Base-by-base conservation (phyloP, 2,329 filamentous ascomycete species). In the Talaromyces sp. region DNA sequence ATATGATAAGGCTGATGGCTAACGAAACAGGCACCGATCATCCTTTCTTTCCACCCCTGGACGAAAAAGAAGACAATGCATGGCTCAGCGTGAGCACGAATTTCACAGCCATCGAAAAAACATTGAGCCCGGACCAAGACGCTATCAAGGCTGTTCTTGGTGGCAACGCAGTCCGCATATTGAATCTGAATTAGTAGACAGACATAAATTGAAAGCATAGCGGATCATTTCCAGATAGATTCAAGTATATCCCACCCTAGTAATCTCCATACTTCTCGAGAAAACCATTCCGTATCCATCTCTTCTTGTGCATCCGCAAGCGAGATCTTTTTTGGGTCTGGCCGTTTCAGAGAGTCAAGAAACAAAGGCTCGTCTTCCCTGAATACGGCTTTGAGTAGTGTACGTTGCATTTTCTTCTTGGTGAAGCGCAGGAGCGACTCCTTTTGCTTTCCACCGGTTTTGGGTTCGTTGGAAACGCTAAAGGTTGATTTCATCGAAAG, bases 261-360 rank as follows among this genome's bases (percentile, higher is more conserved):
- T 57, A 85, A 66, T 57, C 75, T 71, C 84, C 84, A 87, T 2
- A 86, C 69, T 64, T 85, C 80, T 59, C 77, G 76, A 57, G 78
- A 76, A 64, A 84, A 86, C 81, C 82, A 85, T 17, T 83, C 78
- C 3, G 76, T 66, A 4, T 72, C 60, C 2, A 50, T 41, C 19
- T 43, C 35, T 2, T 51, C 12, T 17, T 41, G 29, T 19, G 29
- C 32, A 2, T 24, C 24, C 11, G n/a, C 8, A 14, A 32, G 26
- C n/a, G 9, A n/a, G 63, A 46, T 24, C 43, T 46, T 64, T 53
- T 69, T 67, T 7, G 60, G 63, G 6, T 43, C 10, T 50, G 57
- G 60, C 46, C 51, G 55, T 43, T 52, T 56, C 26, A 62, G 43
- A 5, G 68, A 62, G 19, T 69, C 62, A n/a, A 63, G 62, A 58